A percentile compares a stretch with the other conserved stretches of the same genome.
phyloP scores from a whole-genome alignment of 192 early-diverging fungal species.

The Backusella tuberculispora region DNA sequence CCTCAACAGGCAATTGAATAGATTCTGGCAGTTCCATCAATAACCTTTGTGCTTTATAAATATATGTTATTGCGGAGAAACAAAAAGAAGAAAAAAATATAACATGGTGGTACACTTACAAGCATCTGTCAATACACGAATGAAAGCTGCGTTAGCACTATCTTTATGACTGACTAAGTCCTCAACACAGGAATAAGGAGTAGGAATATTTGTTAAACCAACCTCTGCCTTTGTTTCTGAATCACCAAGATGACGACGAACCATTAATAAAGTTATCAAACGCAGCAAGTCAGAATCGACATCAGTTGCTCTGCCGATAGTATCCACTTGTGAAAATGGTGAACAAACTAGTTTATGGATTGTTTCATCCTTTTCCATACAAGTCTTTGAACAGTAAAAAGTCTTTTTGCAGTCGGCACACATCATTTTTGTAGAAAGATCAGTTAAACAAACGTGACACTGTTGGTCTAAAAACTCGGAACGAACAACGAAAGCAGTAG shows the following conservation, averaged over 20 bases:
- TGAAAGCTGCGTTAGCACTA: slow-evolving; percentile 25
- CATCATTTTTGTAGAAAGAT: slow-evolving; percentile 19
- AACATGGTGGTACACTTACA: slow-evolving; percentile 21
- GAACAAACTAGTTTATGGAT: slow-evolving; percentile 39
- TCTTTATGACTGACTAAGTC: slow-evolving; percentile 36
- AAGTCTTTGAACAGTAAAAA: slow-evolving; percentile 43
- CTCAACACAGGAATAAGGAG: slow-evolving; percentile 31
- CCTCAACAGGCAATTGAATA: slow-evolving; percentile 41
- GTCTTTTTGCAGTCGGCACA: slow-evolving; percentile 45
- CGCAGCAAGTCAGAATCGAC: slow-evolving; percentile 35
- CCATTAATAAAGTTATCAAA: slow-evolving; percentile 27
- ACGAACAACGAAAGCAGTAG: slow-evolving; percentile 57
- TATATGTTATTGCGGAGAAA: slow-evolving; percentile 28
- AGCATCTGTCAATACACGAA: slow-evolving; percentile 31
- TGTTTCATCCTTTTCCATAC: slow-evolving; percentile 39
- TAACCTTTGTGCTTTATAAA: slow-evolving; percentile 51
- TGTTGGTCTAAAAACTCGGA: slow-evolving; percentile 54
- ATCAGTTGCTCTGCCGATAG: slow-evolving; percentile 29
- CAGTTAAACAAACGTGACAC: slow-evolving; percentile 56
- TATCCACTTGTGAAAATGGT: slow-evolving; percentile 7
- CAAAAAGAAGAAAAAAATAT: neutral
- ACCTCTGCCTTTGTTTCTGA: neutral
- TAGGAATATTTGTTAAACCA: neutral
- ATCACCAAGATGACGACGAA: neutral
- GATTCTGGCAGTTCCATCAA: slow-evolving; percentile 39